Conservation (phyloP, 2,329 filamentous ascomycete genomes). For the Aspergillus piperis region DNA sequence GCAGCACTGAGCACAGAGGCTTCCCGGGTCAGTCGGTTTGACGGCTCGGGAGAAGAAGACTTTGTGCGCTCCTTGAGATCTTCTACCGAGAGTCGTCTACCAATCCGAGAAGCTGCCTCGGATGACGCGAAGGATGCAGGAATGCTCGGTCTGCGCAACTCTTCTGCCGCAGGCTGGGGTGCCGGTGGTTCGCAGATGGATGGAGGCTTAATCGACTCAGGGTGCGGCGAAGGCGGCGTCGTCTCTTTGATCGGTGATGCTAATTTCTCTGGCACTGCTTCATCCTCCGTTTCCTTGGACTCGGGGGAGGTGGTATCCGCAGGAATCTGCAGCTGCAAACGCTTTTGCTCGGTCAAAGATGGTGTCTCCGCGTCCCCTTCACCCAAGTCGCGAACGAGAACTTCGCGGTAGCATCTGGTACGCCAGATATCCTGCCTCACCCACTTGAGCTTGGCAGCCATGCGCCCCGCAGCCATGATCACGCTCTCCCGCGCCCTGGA, state of each 20-base stretch:
- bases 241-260: constrained; percentile 16
- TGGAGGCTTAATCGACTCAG: constrained; percentile 16
- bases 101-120: constrained; percentile 27
- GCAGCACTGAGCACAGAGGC: constrained; percentile 41
- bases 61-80: constrained; percentile 31
- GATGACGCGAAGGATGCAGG: constrained; percentile 35
- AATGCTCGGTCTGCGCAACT: constrained; percentile 35
- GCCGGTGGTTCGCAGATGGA: constrained; percentile 25
- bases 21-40: constrained; percentile 37
- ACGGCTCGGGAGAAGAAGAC: constrained; percentile 27
- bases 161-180: constrained; percentile 26
- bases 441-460: constrained; percentile 90
- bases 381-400: constrained; percentile 79
- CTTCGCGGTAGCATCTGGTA: constrained; percentile 85
- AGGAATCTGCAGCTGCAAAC: constrained; percentile 21
- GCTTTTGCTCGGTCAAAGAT: constrained; percentile 32
- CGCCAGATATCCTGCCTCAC: constrained; percentile 92
- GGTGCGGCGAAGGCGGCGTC: constrained; percentile 14
- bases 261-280: constrained; percentile 10
- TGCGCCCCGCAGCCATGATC: constrained; percentile 77
- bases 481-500: constrained; percentile 85
- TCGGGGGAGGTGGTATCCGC: constrained; percentile 20
- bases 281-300: constrained; percentile 3
- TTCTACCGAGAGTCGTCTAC: constrained; percentile 32
- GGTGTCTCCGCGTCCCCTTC: constrained; percentile 59